phyloP scores from a whole-genome alignment of 345 rosid species.

The Eutrema heterophyllum region DNA sequence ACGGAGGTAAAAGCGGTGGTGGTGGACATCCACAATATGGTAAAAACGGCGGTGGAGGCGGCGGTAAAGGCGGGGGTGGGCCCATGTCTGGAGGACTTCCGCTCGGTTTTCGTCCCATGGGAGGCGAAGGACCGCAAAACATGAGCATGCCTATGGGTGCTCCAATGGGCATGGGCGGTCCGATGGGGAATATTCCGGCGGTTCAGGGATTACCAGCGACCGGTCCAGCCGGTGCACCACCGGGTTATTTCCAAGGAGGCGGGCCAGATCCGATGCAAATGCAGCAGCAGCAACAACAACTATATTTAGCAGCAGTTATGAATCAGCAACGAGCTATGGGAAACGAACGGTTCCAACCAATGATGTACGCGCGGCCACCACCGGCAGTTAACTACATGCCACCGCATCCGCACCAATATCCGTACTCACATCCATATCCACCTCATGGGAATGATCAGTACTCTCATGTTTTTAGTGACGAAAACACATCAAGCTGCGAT shows the following conservation, averaged over 20 bases:
- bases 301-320: constrained; percentile 73
- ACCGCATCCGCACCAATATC: constrained; percentile 31
- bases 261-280: constrained; percentile 64
- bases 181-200: constrained; percentile 48
- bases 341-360: constrained; percentile 72
- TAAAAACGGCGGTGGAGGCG: constrained; percentile 34
- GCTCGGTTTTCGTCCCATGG: constrained; percentile 20
- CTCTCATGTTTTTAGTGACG: constrained; percentile 70
- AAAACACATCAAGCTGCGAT: constrained; percentile 82
- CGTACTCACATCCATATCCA: constrained; percentile 38
- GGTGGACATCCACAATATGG: constrained; percentile 29
- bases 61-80: constrained; percentile 22
- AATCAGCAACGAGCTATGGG: constrained; percentile 87
- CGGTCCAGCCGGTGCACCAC: constrained; percentile 39
- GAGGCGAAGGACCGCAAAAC: constrained; percentile 41
- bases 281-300: constrained; percentile 50
- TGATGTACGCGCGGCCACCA: constrained; percentile 89
- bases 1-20: constrained; percentile 35
- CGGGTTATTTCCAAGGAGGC: constrained; percentile 60
- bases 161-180: constrained; percentile 38
- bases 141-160: constrained; percentile 36
- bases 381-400: constrained; percentile 88
- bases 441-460: constrained; percentile 34
- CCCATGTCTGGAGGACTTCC: constrained; percentile 20
- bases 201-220: constrained; percentile 82